Evolutionary conservation across 1,284 basidiomycete genomes (phyloP).

Genomic region (Microbotryum violaceum): DNA sequence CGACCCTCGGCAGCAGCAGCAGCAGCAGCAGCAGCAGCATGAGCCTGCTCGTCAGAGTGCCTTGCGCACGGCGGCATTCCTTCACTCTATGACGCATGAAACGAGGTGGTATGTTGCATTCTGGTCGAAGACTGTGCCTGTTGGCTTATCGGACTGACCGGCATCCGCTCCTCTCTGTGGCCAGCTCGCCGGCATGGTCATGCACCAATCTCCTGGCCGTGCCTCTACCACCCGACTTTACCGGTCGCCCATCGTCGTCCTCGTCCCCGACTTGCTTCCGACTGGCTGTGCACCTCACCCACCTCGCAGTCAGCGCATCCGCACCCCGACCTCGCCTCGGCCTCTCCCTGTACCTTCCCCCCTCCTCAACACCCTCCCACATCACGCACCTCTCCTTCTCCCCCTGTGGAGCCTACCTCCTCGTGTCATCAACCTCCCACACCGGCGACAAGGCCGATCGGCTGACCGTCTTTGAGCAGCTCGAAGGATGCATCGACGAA

Average conservation of each 20-base stretch:
- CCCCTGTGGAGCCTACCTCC: conserved; percentile 14
- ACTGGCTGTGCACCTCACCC: conserved; percentile 7
- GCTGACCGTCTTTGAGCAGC: conserved; percentile 25
- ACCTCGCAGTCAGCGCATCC: conserved; percentile 3
- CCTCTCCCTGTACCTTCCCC: conserved; percentile 12
- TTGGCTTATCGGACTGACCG: too few species aligned
- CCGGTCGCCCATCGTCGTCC: not conserved
- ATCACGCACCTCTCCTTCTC: conserved; percentile 21
- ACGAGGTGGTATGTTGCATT: too few species aligned
- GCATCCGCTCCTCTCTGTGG: too few species aligned
- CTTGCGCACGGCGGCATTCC: too few species aligned
- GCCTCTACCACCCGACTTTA: not conserved
- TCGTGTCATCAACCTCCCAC: conserved; percentile 3
- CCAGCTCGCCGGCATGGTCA: conserved; percentile 6
- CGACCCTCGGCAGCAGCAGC: too few species aligned
- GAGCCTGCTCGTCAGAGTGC: too few species aligned
- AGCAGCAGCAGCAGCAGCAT: too few species aligned
- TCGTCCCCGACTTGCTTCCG: not conserved
- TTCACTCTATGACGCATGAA: too few species aligned
- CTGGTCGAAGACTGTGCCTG: too few species aligned
- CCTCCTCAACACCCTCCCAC: not conserved
- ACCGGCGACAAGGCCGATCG: not conserved
- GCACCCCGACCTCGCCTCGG: conserved; percentile 1
- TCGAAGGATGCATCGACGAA: conserved; percentile 17
- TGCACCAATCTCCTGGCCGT: conserved; percentile 22